These are phyloP conservation scores for Fragosphaeria purpurea DNA, from an alignment of 2,329 filamentous ascomycete species.

Conservation along the genomic window DNA sequence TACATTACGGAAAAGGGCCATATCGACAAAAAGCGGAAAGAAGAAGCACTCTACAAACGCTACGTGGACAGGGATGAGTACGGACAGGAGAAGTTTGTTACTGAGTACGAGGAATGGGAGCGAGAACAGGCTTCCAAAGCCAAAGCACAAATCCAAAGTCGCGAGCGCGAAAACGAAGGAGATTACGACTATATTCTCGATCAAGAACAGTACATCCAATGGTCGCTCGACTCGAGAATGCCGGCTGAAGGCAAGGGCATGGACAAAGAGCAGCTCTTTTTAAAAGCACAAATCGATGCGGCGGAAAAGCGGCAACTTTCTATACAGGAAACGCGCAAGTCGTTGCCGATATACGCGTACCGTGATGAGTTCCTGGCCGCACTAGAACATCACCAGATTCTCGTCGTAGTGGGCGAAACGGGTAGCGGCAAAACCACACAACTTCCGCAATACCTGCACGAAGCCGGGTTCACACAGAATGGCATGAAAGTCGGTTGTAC, in stretches of 20 bases:
- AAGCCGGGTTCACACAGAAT: conserved; percentile 78
- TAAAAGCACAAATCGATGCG: conserved; percentile 74
- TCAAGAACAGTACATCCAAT: conserved; percentile 77
- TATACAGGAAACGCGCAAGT: conserved; percentile 87
- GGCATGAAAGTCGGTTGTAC: conserved; percentile 86
- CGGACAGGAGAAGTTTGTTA: conserved; percentile 81
- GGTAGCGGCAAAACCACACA: conserved; percentile 95
- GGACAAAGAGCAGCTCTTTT: conserved; percentile 66
- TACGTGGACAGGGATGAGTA: conserved; percentile 82
- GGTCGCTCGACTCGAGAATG: conserved; percentile 63
- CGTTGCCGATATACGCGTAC: conserved; percentile 80
- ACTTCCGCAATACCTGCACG: conserved; percentile 84
- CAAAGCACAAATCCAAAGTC: conserved; percentile 69
- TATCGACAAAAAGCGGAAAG: conserved; percentile 75
- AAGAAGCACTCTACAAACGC: conserved; percentile 80
- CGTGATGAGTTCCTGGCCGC: conserved; percentile 80
- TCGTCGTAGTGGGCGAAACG: conserved; percentile 91
- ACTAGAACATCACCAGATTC: conserved; percentile 71
- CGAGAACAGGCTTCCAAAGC: conserved; percentile 79
- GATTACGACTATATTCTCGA: conserved; percentile 94
- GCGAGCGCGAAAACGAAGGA: conserved; percentile 65
- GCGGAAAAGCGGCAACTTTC: conserved; percentile 80
- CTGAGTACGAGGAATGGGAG: conserved; percentile 95
- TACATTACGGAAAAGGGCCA: conserved; percentile 92
- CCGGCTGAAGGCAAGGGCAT: conserved; percentile 61